Conservation (phyloP, 352 stramenopile genomes). For the Saprolegnia parasitica region DNA sequence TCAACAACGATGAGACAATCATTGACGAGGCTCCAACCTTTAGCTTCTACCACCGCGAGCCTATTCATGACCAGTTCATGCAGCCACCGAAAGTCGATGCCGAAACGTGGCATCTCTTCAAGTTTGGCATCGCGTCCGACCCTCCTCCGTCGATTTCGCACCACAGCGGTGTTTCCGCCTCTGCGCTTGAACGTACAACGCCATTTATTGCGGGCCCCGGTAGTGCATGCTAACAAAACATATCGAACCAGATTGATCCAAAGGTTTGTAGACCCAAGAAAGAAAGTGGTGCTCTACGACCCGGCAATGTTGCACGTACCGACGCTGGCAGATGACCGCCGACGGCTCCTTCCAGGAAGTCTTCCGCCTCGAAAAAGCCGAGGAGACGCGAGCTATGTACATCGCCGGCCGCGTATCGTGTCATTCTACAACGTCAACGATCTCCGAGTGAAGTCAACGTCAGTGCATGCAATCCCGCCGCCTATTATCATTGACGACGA, state of each 20-base stretch:
- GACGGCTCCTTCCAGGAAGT: background rate
- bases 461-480: background rate
- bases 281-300: background rate
- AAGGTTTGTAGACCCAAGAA: background rate
- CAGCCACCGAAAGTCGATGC: background rate
- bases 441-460: background rate
- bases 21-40: background rate
- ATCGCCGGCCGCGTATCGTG: too few relatives aligned
- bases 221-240: too few relatives aligned
- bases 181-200: too few relatives aligned
- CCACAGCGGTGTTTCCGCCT: too few relatives aligned
- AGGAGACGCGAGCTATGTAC: too few relatives aligned
- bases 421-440: too few relatives aligned
- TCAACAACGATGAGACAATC: slow-evolving; percentile 10
- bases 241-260: too few relatives aligned
- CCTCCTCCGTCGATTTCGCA: background rate
- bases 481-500: background rate
- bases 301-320: background rate
- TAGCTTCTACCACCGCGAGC: background rate
- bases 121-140: slow-evolving; percentile 11
- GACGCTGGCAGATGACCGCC: background rate
- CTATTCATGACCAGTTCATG: background rate
- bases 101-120: background rate
- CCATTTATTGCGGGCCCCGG: too few relatives aligned
- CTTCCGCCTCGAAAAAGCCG: too few relatives aligned